phyloP scores from a whole-genome alignment of 345 rosid genomes.

The Sonneratia alba region DNA sequence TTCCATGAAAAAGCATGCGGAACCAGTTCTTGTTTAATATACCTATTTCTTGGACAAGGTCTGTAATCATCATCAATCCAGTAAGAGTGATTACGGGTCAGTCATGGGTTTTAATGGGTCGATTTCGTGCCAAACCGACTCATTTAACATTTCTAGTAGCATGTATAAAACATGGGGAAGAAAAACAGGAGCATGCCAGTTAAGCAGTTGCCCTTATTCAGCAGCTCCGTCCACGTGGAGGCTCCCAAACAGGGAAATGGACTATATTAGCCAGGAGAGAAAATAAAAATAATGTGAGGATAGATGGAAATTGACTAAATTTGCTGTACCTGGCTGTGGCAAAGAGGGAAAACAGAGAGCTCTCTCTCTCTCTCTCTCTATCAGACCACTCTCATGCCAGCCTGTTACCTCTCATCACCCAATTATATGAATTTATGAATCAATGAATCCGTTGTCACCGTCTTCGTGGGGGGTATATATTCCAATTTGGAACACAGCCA shows the following conservation, averaged over 20 bases:
- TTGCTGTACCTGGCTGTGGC: background rate
- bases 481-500: background rate
- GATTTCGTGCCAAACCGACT: too few species aligned
- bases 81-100: too few species aligned
- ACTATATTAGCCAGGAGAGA: background rate
- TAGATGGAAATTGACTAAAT: background rate
- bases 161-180: background rate
- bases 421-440: background rate
- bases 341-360: background rate
- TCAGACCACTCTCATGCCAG: background rate
- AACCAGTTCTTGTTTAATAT: too few species aligned
- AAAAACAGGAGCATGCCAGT: background rate
- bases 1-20: too few species aligned
- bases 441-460: background rate
- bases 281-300: background rate
- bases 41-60: too few species aligned
- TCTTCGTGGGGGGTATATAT: background rate
- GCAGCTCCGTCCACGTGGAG: too few species aligned
- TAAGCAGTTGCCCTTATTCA: background rate
- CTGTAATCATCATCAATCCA: too few species aligned
- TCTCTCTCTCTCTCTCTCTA: background rate
- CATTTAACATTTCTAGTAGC: too few species aligned
- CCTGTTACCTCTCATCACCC: conserved; percentile 1
- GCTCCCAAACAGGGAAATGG: background rate
- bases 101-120: too few species aligned